Conservation (phyloP, 2,329 filamentous ascomycete genomes). For the Rugonectria rugulosa region DNA sequence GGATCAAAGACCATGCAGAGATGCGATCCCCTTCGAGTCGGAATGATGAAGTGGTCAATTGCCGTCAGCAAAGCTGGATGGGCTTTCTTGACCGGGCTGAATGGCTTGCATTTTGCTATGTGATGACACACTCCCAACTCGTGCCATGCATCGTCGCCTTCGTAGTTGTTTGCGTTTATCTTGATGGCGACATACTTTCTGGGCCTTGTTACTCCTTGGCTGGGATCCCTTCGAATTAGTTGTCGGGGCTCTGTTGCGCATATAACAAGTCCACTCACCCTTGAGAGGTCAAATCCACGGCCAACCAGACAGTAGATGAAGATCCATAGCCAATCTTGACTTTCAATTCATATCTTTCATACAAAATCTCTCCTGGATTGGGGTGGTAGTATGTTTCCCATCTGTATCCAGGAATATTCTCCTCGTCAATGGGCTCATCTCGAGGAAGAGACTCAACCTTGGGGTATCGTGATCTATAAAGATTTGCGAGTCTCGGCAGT, state of each 20-base stretch:
- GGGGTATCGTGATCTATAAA: constrained; percentile 4
- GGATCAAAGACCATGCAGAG: constrained; percentile 47
- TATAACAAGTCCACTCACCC: constrained; percentile 8
- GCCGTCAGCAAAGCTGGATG: constrained; percentile 40
- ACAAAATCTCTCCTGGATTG: constrained; percentile 42
- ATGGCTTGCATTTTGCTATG: constrained; percentile 14
- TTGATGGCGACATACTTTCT: constrained; percentile 34
- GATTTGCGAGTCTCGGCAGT: constrained; percentile 13
- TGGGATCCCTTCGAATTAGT: not conserved
- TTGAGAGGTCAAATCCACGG: constrained; percentile 23
- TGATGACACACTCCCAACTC: constrained; percentile 27
- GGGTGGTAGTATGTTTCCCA: constrained; percentile 41
- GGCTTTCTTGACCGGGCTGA: constrained; percentile 38
- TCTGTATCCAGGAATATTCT: constrained; percentile 32
- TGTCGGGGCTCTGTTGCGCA: not conserved
- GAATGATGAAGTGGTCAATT: constrained; percentile 42
- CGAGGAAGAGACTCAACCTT: constrained; percentile 19
- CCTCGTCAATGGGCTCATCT: constrained; percentile 32
- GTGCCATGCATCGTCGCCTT: constrained; percentile 31
- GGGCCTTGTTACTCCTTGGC: constrained; percentile 1
- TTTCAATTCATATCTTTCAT: constrained; percentile 43
- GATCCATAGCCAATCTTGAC: constrained; percentile 48
- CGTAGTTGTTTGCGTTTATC: constrained; percentile 30
- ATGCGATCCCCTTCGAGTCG: constrained; percentile 40
- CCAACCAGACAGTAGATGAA: constrained; percentile 49